Conservation (phyloP, 2,329 filamentous ascomycete species). For the Endocalyx cinctus region DNA sequence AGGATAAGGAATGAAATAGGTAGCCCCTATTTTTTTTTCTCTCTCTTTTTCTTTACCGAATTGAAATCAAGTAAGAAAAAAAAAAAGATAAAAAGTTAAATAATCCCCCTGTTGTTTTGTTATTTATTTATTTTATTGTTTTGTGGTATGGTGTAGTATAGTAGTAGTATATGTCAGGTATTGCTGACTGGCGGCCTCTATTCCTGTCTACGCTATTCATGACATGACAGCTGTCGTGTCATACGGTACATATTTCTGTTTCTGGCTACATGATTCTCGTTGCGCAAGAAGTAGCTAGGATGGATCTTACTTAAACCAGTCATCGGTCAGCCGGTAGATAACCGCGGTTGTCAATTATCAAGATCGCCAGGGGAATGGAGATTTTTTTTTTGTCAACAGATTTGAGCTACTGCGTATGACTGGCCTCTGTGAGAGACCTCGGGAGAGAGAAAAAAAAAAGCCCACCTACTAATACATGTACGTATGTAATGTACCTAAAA, state of each 20-base stretch:
- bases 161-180: not conserved
- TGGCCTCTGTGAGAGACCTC: constrained; percentile 4
- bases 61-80: not conserved
- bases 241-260: too few relatives aligned
- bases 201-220: not conserved
- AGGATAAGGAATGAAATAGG: too few relatives aligned
- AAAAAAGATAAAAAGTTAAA: too few relatives aligned
- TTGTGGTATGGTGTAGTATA: not conserved
- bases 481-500: not conserved
- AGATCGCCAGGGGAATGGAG: constrained; percentile 18
- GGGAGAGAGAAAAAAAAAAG: constrained; percentile 7
- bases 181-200: not conserved
- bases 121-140: too few relatives aligned
- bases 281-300: too few relatives aligned
- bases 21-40: too few relatives aligned
- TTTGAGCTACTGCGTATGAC: too few relatives aligned
- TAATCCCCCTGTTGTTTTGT: too few relatives aligned
- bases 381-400: constrained; percentile 5
- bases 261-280: too few relatives aligned
- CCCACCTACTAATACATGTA: not conserved
- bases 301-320: too few relatives aligned
- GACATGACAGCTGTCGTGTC: not conserved
- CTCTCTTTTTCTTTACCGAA: not conserved
- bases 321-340: constrained; percentile 11
- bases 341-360: constrained; percentile 13